phyloP scores from a whole-genome alignment of 108 stramenopile genomes.

The Cylindrotheca fusiformis region DNA sequence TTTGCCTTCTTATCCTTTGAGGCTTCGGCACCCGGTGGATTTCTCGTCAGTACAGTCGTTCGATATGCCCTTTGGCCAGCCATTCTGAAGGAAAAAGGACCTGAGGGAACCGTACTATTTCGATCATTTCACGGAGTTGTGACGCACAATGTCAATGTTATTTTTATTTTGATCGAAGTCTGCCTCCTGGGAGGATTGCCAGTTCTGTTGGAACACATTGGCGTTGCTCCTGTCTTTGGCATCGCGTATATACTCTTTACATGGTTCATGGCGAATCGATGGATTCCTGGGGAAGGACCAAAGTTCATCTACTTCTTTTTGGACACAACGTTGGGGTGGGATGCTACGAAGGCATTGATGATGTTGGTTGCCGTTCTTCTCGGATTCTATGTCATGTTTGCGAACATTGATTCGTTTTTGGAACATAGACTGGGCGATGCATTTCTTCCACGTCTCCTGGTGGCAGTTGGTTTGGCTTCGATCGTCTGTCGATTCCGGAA shows the following conservation, averaged over 20 bases:
- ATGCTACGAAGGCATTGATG: constrained; percentile 14
- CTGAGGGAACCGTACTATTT: constrained; percentile 5
- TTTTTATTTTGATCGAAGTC: constrained; percentile 23
- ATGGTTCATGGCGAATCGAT: constrained; percentile 20
- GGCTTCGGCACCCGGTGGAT: constrained; percentile 16
- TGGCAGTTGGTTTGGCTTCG: constrained; percentile 1
- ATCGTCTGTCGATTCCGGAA: constrained; percentile 23
- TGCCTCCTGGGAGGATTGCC: constrained; percentile 35
- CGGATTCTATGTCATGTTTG: neutral
- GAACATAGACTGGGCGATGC: too few relatives aligned
- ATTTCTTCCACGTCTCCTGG: constrained; percentile 4
- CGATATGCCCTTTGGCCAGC: constrained; percentile 33
- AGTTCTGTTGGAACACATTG: constrained; percentile 18
- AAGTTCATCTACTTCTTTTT: constrained; percentile 48
- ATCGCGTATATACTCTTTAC: constrained; percentile 33
- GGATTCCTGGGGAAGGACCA: constrained; percentile 23
- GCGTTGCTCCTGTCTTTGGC: constrained; percentile 24
- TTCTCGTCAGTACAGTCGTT: constrained; percentile 26
- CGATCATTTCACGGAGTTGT: constrained; percentile 7
- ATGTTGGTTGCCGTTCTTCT: constrained; percentile 18
- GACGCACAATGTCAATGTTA: constrained; percentile 37
- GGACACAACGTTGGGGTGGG: constrained; percentile 40
- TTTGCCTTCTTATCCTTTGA: constrained; percentile 28
- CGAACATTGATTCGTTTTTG: neutral
- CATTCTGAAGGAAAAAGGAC: neutral